Evolutionary conservation across 257 asterid species (phyloP).

Genomic region (Primulina tabacum): DNA sequence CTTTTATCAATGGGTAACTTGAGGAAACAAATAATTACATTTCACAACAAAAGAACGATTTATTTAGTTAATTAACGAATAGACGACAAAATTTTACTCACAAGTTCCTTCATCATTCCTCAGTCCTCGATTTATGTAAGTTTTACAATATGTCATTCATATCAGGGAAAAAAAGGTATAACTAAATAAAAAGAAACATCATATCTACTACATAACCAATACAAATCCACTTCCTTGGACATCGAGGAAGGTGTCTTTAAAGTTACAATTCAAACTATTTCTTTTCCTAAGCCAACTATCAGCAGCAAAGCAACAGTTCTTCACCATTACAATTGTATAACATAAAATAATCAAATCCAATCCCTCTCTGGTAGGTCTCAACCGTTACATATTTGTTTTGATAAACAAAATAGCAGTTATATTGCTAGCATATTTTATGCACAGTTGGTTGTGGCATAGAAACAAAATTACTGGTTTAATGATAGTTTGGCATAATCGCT

Average conservation of each 20-base stretch:
- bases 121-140: not conserved
- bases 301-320: not conserved
- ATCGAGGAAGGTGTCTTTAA: not conserved
- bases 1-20: too few relatives aligned
- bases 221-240: slow-evolving; percentile 9
- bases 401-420: too few relatives aligned
- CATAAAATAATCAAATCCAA: not conserved
- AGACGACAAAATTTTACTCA: slow-evolving; percentile 6
- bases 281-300: not conserved
- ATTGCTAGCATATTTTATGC: too few relatives aligned
- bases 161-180: not conserved
- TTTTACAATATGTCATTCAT: slow-evolving; percentile 5
- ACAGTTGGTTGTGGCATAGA: too few relatives aligned
- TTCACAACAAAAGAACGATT: not conserved
- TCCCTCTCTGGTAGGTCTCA: too few relatives aligned
- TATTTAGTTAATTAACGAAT: slow-evolving; percentile 7
- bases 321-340: not conserved
- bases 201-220: not conserved
- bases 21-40: too few relatives aligned
- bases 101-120: slow-evolving; percentile 3
- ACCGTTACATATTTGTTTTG: too few relatives aligned
- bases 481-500: too few relatives aligned
- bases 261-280: not conserved
- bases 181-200: not conserved
- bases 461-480: too few relatives aligned